Percentiles rank a stretch among this genome's conserved stretches.
phyloP scores from a whole-genome alignment of 345 rosid species.

The Gossypium australe region DNA sequence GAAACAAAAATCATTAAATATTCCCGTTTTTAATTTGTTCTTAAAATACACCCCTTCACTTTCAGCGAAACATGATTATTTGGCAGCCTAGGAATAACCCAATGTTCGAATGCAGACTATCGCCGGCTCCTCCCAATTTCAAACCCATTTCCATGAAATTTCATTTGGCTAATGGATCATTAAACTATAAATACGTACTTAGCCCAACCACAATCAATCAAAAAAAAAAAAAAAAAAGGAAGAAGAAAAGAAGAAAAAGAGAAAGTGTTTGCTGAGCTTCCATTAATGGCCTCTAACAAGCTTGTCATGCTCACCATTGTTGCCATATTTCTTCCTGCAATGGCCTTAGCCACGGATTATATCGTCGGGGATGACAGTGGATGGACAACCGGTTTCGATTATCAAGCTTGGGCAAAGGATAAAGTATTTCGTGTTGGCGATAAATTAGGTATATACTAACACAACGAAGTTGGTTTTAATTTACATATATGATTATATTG shows the following conservation, averaged over 20 bases:
- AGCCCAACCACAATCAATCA: not conserved
- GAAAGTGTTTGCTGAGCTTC: not conserved
- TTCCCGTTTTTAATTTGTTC: not conserved
- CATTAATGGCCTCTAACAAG: slow-evolving; percentile 23
- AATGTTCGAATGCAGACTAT: not conserved
- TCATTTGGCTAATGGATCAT: not conserved
- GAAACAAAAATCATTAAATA: not conserved
- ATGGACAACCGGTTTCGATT: slow-evolving; percentile 23
- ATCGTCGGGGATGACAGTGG: slow-evolving; percentile 30
- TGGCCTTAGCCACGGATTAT: slow-evolving; percentile 19
- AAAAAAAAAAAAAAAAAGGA: not conserved
- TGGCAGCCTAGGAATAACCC: not conserved
- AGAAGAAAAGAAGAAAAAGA: too few relatives aligned
- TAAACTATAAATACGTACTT: slow-evolving; percentile 1
- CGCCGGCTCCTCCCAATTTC: not conserved
- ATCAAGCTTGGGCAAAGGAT: slow-evolving; percentile 30
- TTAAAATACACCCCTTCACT: not conserved
- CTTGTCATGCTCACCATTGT: slow-evolving; percentile 14
- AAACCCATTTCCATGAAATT: not conserved
- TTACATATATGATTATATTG: not conserved
- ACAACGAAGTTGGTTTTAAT: not conserved
- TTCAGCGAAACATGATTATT: not conserved
- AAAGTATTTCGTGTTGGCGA: slow-evolving; percentile 32
- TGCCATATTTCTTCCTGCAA: slow-evolving; percentile 24
- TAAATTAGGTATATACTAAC: slow-evolving; percentile 20